Evolutionary conservation across 2,329 filamentous ascomycete species (phyloP).

Genomic region (Hypoxylon sp.): DNA sequence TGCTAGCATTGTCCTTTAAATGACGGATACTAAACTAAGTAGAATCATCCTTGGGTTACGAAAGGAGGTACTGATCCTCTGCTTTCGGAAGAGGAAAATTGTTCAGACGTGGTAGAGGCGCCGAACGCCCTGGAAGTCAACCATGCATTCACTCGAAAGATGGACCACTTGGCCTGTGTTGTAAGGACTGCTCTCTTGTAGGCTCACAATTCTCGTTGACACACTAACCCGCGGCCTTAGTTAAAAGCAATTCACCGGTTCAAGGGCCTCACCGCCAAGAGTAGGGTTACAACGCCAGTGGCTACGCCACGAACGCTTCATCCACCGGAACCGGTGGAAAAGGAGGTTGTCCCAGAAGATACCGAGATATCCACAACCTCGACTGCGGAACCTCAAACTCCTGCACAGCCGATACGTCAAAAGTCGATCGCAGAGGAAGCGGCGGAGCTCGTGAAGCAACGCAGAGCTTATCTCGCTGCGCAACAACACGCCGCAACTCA

Average conservation of each 20-base stretch:
- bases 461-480: conserved; percentile 59
- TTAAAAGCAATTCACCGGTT: conserved; percentile 94
- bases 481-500: conserved; percentile 50
- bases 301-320: conserved; percentile 55
- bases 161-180: conserved; percentile 87
- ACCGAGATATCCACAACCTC: conserved; percentile 19
- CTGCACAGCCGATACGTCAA: conserved; percentile 28
- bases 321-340: conserved; percentile 39
- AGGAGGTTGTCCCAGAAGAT: conserved; percentile 35
- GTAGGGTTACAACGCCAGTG: conserved; percentile 53
- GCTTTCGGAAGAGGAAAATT: conserved; percentile 88
- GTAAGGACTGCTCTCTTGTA: conserved; percentile 60
- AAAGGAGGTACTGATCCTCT: conserved; percentile 82
- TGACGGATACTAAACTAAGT: conserved; percentile 44
- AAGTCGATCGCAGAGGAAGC: conserved; percentile 64
- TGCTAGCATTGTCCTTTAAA: not conserved
- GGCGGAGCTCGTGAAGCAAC: conserved; percentile 63
- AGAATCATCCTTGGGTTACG: conserved; percentile 97
- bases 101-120: conserved; percentile 80
- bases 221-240: conserved; percentile 58
- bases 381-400: conserved; percentile 29
- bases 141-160: conserved; percentile 89
- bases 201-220: conserved; percentile 6
- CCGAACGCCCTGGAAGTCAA: conserved; percentile 93
- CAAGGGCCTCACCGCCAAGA: conserved; percentile 77